Percentiles rank a stretch among this genome's conserved stretches.
Conservation (phyloP, 73 alveolate genomes). For the Breviolum minutum region DNA sequence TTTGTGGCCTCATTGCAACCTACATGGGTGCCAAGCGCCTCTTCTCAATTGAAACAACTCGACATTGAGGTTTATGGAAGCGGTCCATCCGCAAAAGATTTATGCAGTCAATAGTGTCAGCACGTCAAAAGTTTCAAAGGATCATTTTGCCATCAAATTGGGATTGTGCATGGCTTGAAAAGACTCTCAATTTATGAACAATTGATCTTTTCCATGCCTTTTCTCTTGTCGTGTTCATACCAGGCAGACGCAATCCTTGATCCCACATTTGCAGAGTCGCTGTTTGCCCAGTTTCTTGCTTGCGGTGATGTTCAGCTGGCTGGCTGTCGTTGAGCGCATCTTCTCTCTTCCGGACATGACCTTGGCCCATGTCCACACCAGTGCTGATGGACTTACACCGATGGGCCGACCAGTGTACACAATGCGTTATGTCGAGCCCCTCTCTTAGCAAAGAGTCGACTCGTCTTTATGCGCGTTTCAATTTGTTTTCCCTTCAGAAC, state of each 20-base stretch:
- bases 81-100: not conserved
- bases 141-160: not conserved
- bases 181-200: not conserved
- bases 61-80: not conserved
- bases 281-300: constrained; percentile 62
- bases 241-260: constrained; percentile 62
- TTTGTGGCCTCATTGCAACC: constrained; percentile 65
- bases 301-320: constrained; percentile 72
- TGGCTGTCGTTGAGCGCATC: constrained; percentile 52
- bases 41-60: not conserved
- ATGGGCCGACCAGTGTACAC: constrained; percentile 58
- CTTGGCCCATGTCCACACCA: constrained; percentile 61
- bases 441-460: too few species aligned
- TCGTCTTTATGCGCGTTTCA: not conserved
- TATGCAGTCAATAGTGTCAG: not conserved
- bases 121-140: not conserved
- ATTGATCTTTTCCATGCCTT: not conserved
- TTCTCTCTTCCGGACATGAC: constrained; percentile 39
- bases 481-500: not conserved
- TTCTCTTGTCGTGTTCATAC: not conserved
- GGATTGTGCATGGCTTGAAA: not conserved
- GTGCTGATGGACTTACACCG: constrained; percentile 29
- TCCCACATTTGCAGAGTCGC: constrained; percentile 80
- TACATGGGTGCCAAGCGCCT: constrained; percentile 46
- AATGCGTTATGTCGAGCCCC: constrained; percentile 42